Conservation (phyloP, 192 early-diverging fungal genomes). For the Phycomyces nitens region DNA sequence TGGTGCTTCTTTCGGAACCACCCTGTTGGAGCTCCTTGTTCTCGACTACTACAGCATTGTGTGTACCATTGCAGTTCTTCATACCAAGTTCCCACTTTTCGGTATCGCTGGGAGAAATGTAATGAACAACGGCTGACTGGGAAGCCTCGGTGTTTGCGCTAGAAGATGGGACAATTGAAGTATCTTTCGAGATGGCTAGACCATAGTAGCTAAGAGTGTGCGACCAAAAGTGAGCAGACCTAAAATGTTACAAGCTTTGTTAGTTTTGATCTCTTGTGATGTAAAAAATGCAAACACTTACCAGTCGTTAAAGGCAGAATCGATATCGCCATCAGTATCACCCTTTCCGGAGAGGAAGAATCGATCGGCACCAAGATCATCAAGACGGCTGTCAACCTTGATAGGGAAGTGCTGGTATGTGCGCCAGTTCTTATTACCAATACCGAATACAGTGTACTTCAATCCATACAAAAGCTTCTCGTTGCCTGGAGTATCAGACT, state of each 20-base stretch:
- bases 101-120: conserved; percentile 12
- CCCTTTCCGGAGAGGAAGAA: conserved; percentile 41
- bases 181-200: conserved; percentile 6
- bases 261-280: no score
- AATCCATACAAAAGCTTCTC: conserved; percentile 36
- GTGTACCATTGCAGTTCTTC: conserved; percentile 13
- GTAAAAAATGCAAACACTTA: no score
- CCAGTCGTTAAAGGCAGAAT: conserved; percentile 27
- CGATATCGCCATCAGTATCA: conserved; percentile 46
- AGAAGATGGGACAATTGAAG: conserved; percentile 21
- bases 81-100: conserved; percentile 14
- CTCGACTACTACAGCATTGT: conserved; percentile 23
- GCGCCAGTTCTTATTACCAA: conserved; percentile 55
- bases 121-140: not conserved
- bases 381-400: conserved; percentile 38
- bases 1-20: conserved; percentile 34
- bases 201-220: conserved; percentile 18
- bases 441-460: conserved; percentile 52
- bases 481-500: conserved; percentile 12
- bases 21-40: conserved; percentile 42
- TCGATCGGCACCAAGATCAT: conserved; percentile 42
- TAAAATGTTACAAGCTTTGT: no score
- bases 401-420: conserved; percentile 56
- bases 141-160: not conserved
- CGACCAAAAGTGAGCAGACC: conserved; percentile 30